Evolutionary conservation across 768 basidiomycete species (phyloP), one percentile per base, ranked within the genome.

Genomic region (Tulasnella sp.): DNA sequence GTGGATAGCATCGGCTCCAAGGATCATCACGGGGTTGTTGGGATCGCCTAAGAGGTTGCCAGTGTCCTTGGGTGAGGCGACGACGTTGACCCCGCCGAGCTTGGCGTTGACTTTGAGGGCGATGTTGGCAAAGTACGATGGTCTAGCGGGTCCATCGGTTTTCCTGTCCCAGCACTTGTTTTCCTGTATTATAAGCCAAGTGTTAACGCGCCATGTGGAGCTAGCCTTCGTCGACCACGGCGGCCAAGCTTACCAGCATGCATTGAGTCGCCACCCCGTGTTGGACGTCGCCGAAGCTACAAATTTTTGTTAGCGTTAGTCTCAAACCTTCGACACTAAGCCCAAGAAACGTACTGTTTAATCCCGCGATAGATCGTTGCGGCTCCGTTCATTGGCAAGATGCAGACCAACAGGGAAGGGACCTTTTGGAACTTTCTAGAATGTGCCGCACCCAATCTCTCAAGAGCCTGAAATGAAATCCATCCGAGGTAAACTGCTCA

Each of bases 191-290:
- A 32, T n/a, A 16, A 35, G 16, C 35, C 37, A 5, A 5, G 42
- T 15, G 42, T 44, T 13, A 44, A 72, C 11, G 7, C 70, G 42
- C 11, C 26, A 29, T 10, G 13, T 44, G 13, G 42, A 44, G 42
- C 42, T 44, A 4, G 42, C 48, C 7, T 40, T 35, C 35, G 69
- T 3, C n/a, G 74, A 69, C 3, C 42, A 11, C 7, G 32, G 26
- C 5, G 26, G n/a, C n/a, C n/a, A 6, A 16, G 39, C 77, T 7
- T 46, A 77, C 77, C 67, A 77, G 39, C 81, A 94, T 81, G 82
- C 93, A 95, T 80, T 95, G 93, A 0, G 93, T 94, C 0, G 92
- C 90, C 9, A 93, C 89, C 35, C 93, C 93, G 81, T 88, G 86
- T 90, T 72, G 26, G 55, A 91, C 85, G 81, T 94, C 93, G 6